Evolutionary conservation across 208 protist species (phyloP).

Genomic region (Histomonas meleagridis): DNA sequence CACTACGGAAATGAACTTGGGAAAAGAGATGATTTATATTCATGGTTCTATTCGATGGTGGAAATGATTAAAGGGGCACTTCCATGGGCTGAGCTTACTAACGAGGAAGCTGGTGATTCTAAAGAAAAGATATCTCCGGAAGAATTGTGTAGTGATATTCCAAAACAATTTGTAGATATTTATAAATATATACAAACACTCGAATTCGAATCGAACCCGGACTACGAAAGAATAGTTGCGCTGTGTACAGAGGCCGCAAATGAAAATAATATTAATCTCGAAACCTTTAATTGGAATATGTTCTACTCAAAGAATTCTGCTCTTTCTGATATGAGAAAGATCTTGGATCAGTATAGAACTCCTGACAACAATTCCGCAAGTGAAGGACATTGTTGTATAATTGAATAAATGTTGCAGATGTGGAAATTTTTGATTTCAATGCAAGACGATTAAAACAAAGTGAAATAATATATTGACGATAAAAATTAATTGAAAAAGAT

Average conservation of each 20-base stretch:
- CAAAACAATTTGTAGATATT: neutral
- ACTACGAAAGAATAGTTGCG: neutral
- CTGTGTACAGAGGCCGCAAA: neutral
- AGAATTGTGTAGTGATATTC: neutral
- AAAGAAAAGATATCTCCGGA: neutral
- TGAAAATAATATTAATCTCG: neutral
- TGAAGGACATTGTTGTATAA: too few relatives aligned
- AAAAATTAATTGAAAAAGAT: too few relatives aligned
- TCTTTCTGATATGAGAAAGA: too few relatives aligned
- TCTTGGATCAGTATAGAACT: too few relatives aligned
- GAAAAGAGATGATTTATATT: neutral
- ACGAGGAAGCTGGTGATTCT: neutral
- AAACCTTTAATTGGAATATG: neutral
- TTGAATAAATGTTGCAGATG: too few relatives aligned
- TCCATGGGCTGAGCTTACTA: neutral
- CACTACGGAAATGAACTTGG: neutral
- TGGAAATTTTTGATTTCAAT: too few relatives aligned
- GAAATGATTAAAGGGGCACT: neutral
- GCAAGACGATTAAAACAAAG: too few relatives aligned
- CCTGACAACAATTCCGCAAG: too few relatives aligned
- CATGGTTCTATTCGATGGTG: neutral
- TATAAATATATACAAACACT: neutral
- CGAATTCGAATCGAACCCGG: neutral
- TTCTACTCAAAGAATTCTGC: too few relatives aligned
- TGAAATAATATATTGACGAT: too few relatives aligned